Evolutionary conservation across 108 stramenopile species (phyloP).

Genomic region (Cyclotella atomus): DNA sequence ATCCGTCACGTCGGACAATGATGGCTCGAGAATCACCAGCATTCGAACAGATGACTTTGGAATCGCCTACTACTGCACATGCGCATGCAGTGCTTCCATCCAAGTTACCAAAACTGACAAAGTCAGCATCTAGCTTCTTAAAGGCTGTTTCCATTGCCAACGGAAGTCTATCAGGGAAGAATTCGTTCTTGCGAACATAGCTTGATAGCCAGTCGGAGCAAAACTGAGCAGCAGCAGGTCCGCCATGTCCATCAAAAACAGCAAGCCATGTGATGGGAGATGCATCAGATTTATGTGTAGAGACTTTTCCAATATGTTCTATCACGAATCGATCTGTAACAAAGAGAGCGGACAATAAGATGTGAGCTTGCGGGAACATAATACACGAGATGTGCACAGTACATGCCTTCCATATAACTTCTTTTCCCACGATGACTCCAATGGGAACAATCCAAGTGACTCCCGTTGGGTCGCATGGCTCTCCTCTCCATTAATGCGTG

Average conservation of each 20-base stretch:
- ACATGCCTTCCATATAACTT: conserved; percentile 89
- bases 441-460: conserved; percentile 73
- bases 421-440: conserved; percentile 86
- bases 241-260: conserved; percentile 98
- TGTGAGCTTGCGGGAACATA: background rate
- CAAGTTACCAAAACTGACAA: conserved; percentile 75
- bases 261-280: conserved; percentile 72
- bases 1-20: conserved; percentile 85
- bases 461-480: conserved; percentile 70
- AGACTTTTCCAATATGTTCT: conserved; percentile 79
- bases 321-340: conserved; percentile 67
- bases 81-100: conserved; percentile 88
- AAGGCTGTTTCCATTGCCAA: conserved; percentile 82
- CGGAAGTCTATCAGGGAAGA: conserved; percentile 72
- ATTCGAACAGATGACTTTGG: conserved; percentile 90
- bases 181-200: conserved; percentile 74
- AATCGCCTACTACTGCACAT: conserved; percentile 72
- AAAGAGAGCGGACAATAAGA: background rate
- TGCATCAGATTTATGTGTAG: conserved; percentile 27
- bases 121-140: conserved; percentile 72
- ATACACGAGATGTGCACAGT: background rate
- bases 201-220: conserved; percentile 85
- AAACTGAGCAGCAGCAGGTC: conserved; percentile 88
- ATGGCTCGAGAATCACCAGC: conserved; percentile 96
- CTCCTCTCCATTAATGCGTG: conserved; percentile 73